Percentiles rank a stretch among this genome's conserved stretches.
phyloP scores from a whole-genome alignment of 208 protist genomes.

The Kentomonas sorsogonicus region DNA sequence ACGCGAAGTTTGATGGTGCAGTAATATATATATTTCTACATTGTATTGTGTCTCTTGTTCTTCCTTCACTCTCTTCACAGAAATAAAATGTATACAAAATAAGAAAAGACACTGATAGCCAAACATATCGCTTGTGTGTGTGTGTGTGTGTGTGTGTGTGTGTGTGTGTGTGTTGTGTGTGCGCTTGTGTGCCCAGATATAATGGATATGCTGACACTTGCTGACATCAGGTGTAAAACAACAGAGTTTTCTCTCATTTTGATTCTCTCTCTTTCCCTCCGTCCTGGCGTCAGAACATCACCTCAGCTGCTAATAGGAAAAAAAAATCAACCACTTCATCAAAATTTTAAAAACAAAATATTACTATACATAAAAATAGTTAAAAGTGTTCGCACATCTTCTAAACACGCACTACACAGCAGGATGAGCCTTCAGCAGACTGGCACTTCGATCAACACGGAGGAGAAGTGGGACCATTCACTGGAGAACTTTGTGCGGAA shows the following conservation, averaged over 20 bases:
- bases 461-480: constrained; percentile 90
- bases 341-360: neutral
- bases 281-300: neutral
- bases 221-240: too few relatives aligned
- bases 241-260: too few relatives aligned
- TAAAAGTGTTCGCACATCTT: neutral
- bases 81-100: too few relatives aligned
- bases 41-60: neutral
- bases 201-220: too few relatives aligned
- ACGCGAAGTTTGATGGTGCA: neutral
- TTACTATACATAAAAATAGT: neutral
- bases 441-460: constrained; percentile 28
- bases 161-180: too few relatives aligned
- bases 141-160: too few relatives aligned
- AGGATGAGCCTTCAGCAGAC: constrained; percentile 8
- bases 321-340: too few relatives aligned
- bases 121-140: too few relatives aligned
- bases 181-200: too few relatives aligned
- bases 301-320: neutral
- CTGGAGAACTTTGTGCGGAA: constrained; percentile 85
- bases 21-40: neutral
- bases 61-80: neutral
- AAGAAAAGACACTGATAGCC: too few relatives aligned
- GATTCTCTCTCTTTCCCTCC: constrained; percentile 12
- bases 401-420: neutral